phyloP scores from a whole-genome alignment of 2,329 filamentous ascomycete genomes.

The Sclerotinia subarctica region DNA sequence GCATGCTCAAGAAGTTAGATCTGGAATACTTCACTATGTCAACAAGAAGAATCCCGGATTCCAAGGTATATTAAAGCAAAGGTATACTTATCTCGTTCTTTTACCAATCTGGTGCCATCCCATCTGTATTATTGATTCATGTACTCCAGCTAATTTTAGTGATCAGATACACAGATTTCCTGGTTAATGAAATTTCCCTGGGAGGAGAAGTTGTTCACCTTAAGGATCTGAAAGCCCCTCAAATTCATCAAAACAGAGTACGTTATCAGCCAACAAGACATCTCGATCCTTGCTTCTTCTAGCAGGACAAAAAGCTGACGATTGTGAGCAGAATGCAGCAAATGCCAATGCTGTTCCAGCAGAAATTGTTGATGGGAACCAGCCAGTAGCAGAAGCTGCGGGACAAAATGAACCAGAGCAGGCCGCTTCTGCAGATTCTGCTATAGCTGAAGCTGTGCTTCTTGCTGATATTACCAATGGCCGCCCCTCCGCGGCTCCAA shows the following conservation, averaged over 20 bases:
- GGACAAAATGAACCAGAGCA: not conserved
- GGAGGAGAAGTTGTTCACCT: constrained; percentile 63
- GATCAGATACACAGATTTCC: constrained; percentile 66
- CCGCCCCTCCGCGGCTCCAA: not conserved
- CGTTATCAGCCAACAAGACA: not conserved
- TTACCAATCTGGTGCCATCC: not conserved
- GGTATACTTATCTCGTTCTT: constrained; percentile 41
- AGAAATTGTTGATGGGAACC: constrained; percentile 10
- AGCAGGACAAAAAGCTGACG: not conserved
- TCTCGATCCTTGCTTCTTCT: not conserved
- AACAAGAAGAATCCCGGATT: constrained; percentile 57
- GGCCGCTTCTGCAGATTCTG: not conserved
- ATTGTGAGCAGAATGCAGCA: not conserved
- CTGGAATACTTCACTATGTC: constrained; percentile 64
- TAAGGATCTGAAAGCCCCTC: constrained; percentile 39
- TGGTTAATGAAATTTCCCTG: constrained; percentile 68
- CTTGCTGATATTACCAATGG: not conserved
- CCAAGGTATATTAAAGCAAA: constrained; percentile 63
- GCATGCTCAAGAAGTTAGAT: constrained; percentile 35
- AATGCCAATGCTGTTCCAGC: not conserved
- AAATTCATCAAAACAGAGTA: constrained; percentile 1
- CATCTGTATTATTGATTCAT: not conserved
- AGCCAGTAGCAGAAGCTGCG: not conserved
- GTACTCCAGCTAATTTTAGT: constrained; percentile 14
- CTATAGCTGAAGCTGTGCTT: not conserved